Evolutionary conservation across 228 moss, liverwort and hornwort species (phyloP).

Genomic region (Sphagnum fallax): DNA sequence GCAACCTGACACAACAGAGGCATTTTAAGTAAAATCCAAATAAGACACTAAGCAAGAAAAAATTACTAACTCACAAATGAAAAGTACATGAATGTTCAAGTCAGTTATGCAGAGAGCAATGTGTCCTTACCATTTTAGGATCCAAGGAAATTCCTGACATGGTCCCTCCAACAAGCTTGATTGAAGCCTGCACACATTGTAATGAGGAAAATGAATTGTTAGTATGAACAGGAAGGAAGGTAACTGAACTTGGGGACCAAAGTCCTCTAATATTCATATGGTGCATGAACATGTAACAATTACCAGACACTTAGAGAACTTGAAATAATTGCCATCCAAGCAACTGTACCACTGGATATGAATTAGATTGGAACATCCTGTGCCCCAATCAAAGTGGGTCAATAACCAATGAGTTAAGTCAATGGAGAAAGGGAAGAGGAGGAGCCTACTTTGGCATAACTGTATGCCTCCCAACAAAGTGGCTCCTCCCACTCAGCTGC

Average conservation of each 20-base stretch:
- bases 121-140: slow-evolving; percentile 53
- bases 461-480: slow-evolving; percentile 97
- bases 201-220: not conserved
- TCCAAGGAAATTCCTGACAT: slow-evolving; percentile 90
- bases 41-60: too few relatives aligned
- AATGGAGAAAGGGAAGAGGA: not conserved
- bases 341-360: not conserved
- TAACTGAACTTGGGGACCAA: not conserved
- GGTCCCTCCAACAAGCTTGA: slow-evolving; percentile 77
- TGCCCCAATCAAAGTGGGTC: not conserved
- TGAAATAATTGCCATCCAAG: not conserved
- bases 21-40: not conserved
- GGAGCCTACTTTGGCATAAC: slow-evolving; percentile 58
- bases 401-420: not conserved
- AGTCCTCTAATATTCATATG: not conserved
- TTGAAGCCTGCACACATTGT: slow-evolving; percentile 33
- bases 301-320: not conserved
- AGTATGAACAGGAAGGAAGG: too few relatives aligned
- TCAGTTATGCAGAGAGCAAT: not conserved
- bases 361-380: not conserved
- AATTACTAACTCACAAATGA: not conserved
- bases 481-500: slow-evolving; percentile 93
- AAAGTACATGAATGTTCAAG: not conserved
- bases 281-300: too few relatives aligned
- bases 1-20: slow-evolving; percentile 25